Base-by-base conservation (phyloP, 2,329 filamentous ascomycete genomes). In the Calonectria multiphialidica region DNA sequence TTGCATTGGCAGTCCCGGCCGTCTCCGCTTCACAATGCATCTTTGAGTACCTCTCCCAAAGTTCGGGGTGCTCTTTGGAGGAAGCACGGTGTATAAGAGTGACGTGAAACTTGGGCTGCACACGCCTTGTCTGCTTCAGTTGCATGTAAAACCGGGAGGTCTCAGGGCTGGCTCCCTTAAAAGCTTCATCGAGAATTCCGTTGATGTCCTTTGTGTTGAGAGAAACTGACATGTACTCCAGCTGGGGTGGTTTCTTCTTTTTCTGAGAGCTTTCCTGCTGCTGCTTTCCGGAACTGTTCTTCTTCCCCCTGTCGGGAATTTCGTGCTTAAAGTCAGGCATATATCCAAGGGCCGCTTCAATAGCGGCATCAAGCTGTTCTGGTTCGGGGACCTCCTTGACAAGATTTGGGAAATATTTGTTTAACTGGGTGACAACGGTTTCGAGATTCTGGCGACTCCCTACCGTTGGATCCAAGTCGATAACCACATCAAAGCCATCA, bases 81-180 rank as follows among this genome's bases (percentile, higher is more conserved):
- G 86, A 87, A 13, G 93, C 91, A 57, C 93, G 92, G 83, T 99
- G 97, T 82, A 98, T 95, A 45, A 99, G 89, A 0, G 97, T 99
- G 70, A 99, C 94, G 82, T 99, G 97, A 82, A 98, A 99, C 47
- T 92, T 89, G n/a, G 89, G 81, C 83, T 98, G 96, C 7, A 98
- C 85, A 67, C 97, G 94, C 23, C 93, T 89, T 2, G 88, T 89
- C 76, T 93, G 89, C 82, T 93, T 90, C 40, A 99, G 89, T 70
- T 94, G 90, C 78, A 89, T 90, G 86, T 94, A 99, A 80, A 98
- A 92, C 10, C 80, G 80, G 37, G 81, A 81, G 9, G 64, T 78
- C 5, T 91, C 83, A 0, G 90, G 78, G 3, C 84, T 82, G 7
- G 87, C 84, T 7, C 86, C 84, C 25, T 86, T 85, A 82, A 99